Evolutionary conservation across 2,329 filamentous ascomycete species (phyloP), one percentile per base, ranked within the genome.

Genomic region (Colletotrichum chlorophyti): DNA sequence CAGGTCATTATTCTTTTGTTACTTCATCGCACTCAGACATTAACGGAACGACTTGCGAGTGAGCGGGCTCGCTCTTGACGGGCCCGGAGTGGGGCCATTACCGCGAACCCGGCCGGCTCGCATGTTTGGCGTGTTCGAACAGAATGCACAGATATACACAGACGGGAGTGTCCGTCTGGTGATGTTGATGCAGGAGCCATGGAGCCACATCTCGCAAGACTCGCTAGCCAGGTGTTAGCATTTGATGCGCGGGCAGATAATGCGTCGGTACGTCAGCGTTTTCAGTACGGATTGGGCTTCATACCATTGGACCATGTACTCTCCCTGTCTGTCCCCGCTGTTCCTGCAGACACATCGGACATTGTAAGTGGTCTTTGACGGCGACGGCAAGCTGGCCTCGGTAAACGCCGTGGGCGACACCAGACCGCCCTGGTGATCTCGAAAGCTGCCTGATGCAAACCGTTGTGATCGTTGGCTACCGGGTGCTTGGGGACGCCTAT

Each of bases 291-390:
- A 21, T 11, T 15, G 41, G 24, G 21, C 7, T 15, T 31, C 81
- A 60, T 77, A 88, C 86, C 86, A 89, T 71, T 87, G 84, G 57
- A 89, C 79, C 79, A 88, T 81, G 64, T 85, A 85, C 63, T 81
- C 78, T 46, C 79, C 76, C 41, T 79, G 76, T 35, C 68, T 70
- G 38, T 79, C 77, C 29, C 71, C 68, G 48, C 74, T 72, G 34
- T 68, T 76, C 49, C 72, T 70, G 68, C 86, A 89, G 15, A 87
- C 75, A 64, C 86, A 89, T 60, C 85, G 78, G 27, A 87, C 78
- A 19, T 72, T 73, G 38, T 76, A 75, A 19, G 70, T 70, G 29
- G 72, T 72, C 3, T 76, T 75, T 27, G 78, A 77, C 9, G 79
- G 77, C 4, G 78, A 83, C 3, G 74, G 73, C 38, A 78, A 65